phyloP scores from a whole-genome alignment of 345 rosid genomes.

The Anacardium occidentale region DNA sequence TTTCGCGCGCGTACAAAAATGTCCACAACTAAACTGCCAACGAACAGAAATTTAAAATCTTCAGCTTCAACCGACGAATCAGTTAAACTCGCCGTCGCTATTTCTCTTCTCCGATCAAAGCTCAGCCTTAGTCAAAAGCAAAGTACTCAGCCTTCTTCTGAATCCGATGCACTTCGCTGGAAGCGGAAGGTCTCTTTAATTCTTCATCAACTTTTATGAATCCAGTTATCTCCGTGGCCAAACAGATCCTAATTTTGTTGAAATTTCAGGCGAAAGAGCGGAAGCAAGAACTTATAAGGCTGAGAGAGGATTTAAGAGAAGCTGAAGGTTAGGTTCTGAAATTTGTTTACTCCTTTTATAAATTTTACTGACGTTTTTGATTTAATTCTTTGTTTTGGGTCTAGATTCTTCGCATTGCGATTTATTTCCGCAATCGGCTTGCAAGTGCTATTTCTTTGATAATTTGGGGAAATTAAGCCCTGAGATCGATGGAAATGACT shows the following conservation, averaged over 20 bases:
- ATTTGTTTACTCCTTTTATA: neutral
- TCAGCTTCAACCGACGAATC: constrained; percentile 40
- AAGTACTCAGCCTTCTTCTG: constrained; percentile 19
- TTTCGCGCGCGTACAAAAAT: constrained; percentile 30
- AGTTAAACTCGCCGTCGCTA: constrained; percentile 63
- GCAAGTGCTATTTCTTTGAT: constrained; percentile 88
- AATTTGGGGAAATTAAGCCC: constrained; percentile 63
- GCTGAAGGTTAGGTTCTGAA: constrained; percentile 53
- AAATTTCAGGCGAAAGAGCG: constrained; percentile 72
- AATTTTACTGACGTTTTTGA: neutral
- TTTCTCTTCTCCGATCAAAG: constrained; percentile 81
- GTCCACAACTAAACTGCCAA: constrained; percentile 26
- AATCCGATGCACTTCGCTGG: constrained; percentile 70
- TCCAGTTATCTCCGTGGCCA: constrained; percentile 3
- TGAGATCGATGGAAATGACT: constrained; percentile 35
- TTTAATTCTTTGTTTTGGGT: constrained; percentile 5
- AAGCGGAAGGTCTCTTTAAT: constrained; percentile 66
- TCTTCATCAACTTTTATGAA: constrained; percentile 1
- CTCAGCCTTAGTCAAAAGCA: constrained; percentile 29
- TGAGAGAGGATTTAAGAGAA: constrained; percentile 74
- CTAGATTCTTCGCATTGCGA: constrained; percentile 58
- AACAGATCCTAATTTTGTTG: constrained; percentile 7
- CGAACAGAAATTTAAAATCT: constrained; percentile 11
- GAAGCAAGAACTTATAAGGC: constrained; percentile 66
- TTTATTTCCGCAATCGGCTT: constrained; percentile 58